Evolutionary conservation across 805 yeast species (phyloP), one percentile per base, ranked within the genome.

Genomic region (Myxozyma mucilagina): DNA sequence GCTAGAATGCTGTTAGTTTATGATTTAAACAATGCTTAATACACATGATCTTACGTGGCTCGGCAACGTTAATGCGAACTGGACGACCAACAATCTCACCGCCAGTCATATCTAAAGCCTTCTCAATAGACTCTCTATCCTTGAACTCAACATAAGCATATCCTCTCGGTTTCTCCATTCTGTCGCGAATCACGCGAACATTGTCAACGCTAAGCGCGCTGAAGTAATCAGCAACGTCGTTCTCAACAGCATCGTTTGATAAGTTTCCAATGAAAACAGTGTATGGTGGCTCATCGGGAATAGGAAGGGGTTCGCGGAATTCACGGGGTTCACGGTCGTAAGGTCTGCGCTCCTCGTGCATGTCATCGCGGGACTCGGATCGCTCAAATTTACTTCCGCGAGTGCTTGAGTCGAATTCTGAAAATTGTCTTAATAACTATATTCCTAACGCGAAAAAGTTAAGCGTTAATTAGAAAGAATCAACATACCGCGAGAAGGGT

Each of bases 251-350:
- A 60, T 88, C 92, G 86, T 89, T 87, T 62, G 97, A 90, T 72
- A 94, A 83, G 77, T 92, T 91, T 72, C 84, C 84, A 67, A 93
- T 81, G 73, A 90, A 84, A n/a, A 97, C 97, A 70, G 89, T 87
- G 81, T 76, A 94, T 57, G 99, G 99, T 18, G 97, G 91, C 55
- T 78, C 81, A 69, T 90, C 93, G 49, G 99, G 99, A 63, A 94
- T 81, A 47, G 97, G 96, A 68, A 78, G 87, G 72, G 87, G 92
- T 41, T 78, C 80, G 36, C 67, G 87, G 72, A 87, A 92, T 41
- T 78, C 80, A 31, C 67, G 87, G 72, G 87, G 92, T 41, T 78
- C 80, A 31, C 67, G 65, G 48, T 56, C 65, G 29, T 24, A 44
- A 24, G 47, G 29, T 29, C 54, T 24, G 35, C 45, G 55, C 16